Evolutionary conservation across 2,329 filamentous ascomycete species (phyloP).

Genomic region (Neofusicoccum sp.): DNA sequence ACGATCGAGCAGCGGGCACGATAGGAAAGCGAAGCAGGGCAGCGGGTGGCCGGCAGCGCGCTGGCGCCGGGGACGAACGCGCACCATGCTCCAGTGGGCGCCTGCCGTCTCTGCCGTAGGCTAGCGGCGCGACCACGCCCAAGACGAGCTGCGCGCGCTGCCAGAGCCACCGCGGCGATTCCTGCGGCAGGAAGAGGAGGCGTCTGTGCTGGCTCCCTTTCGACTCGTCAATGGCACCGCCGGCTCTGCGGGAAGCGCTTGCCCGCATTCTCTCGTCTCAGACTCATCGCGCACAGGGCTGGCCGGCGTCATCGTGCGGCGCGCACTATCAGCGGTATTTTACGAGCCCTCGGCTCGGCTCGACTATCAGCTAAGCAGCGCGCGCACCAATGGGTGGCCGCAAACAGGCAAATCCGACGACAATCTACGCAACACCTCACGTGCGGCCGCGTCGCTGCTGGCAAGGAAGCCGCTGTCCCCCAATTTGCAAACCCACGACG

Average conservation of each 20-base stretch:
- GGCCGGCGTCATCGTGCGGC: conserved; percentile 7
- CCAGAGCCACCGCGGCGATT: conserved; percentile 7
- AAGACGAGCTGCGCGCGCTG: not conserved
- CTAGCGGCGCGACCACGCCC: not conserved
- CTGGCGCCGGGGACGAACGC: not conserved
- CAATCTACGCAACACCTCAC: not conserved
- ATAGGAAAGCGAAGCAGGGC: conserved; percentile 7
- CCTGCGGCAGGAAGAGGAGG: conserved; percentile 1
- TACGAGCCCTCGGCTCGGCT: conserved; percentile 20
- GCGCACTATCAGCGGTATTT: conserved; percentile 11
- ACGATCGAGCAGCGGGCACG: conserved; percentile 10
- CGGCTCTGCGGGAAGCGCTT: not conserved
- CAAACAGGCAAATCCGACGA: conserved; percentile 7
- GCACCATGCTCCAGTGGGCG: not conserved
- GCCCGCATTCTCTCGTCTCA: not conserved
- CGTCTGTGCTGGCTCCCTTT: conserved; percentile 11
- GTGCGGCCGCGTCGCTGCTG: not conserved
- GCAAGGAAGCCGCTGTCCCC: conserved; percentile 4
- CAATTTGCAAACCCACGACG: not conserved
- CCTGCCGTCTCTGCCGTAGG: conserved; percentile 3
- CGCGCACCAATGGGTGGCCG: conserved; percentile 6
- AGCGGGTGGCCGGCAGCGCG: not conserved
- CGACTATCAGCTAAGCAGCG: conserved; percentile 14
- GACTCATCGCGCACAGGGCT: not conserved
- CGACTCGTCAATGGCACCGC: not conserved